Evolutionary conservation across 148 eudicot species (phyloP).

Genomic region (Silene conica): DNA sequence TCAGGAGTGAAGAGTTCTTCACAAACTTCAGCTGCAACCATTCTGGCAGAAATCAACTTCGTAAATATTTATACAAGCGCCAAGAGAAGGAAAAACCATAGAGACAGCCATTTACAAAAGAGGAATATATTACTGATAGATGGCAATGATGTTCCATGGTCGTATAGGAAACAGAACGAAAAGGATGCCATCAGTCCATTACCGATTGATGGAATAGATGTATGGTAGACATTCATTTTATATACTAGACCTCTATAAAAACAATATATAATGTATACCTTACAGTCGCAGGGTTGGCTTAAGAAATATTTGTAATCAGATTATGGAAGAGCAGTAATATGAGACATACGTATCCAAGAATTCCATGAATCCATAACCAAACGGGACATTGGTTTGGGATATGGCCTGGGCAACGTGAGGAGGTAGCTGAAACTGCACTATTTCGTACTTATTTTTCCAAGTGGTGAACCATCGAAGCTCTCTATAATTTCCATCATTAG

Average conservation of each 20-base stretch:
- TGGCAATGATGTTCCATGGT: no score
- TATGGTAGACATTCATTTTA: no score
- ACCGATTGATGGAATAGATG: no score
- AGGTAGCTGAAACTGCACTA: conserved; percentile 81
- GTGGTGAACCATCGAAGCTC: conserved; percentile 93
- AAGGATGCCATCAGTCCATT: no score
- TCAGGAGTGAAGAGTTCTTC: conserved; percentile 82
- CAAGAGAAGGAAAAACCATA: no score
- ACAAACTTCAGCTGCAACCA: conserved; percentile 92
- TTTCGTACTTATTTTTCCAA: conserved; percentile 67
- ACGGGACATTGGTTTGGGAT: conserved; percentile 60
- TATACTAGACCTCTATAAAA: no score
- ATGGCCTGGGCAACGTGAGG: conserved; percentile 54
- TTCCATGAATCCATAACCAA: conserved; percentile 81
- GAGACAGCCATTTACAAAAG: no score
- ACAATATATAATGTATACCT: neutral
- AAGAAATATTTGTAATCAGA: conserved; percentile 3
- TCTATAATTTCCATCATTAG: conserved; percentile 94
- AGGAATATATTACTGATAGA: no score
- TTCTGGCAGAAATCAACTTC: conserved; percentile 40
- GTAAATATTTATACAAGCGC: conserved; percentile 6
- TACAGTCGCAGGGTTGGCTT: neutral
- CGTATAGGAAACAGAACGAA: no score
- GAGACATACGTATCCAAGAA: conserved; percentile 77
- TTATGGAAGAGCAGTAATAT: neutral